These are phyloP conservation scores for Aspergillus biplanus DNA, from an alignment of 495 filamentous ascomycete species.

Conservation along the genomic window DNA sequence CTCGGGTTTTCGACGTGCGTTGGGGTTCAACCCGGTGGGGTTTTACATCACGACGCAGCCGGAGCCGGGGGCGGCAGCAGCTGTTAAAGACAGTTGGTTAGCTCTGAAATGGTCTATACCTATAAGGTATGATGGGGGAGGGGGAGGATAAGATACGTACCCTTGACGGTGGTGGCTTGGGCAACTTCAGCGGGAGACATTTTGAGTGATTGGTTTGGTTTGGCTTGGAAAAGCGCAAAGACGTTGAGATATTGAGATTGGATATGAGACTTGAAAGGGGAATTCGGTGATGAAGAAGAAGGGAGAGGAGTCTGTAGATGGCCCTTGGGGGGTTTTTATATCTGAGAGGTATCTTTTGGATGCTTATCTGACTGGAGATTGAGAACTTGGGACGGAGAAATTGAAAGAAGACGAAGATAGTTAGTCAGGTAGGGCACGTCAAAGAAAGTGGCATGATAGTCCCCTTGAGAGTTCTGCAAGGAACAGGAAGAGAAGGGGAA, in stretches of 20 bases:
- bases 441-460: neutral
- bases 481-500: neutral
- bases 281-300: slow-evolving; percentile 19
- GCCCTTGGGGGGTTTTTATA: slow-evolving; percentile 11
- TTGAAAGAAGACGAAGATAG: neutral
- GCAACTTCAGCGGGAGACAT: slow-evolving; percentile 39
- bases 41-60: slow-evolving; percentile 48
- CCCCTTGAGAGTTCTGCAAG: neutral
- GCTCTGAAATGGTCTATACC: neutral
- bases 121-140: neutral
- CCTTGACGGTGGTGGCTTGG: slow-evolving; percentile 36
- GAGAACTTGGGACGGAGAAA: neutral
- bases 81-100: slow-evolving; percentile 21
- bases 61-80: slow-evolving; percentile 37
- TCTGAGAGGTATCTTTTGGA: neutral
- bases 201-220: slow-evolving; percentile 31
- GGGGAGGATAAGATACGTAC: slow-evolving; percentile 23
- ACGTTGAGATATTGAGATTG: slow-evolving; percentile 23
- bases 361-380: slow-evolving; percentile 7
- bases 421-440: neutral
- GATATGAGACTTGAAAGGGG: slow-evolving; percentile 18
- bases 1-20: slow-evolving; percentile 10
- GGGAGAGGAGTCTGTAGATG: slow-evolving; percentile 19
- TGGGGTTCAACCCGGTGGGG: slow-evolving; percentile 4
- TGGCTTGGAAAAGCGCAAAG: slow-evolving; percentile 28